Evolutionary conservation across 176 grass and related monocot genomes (phyloP).

Genomic region (Pontederia paniculata): DNA sequence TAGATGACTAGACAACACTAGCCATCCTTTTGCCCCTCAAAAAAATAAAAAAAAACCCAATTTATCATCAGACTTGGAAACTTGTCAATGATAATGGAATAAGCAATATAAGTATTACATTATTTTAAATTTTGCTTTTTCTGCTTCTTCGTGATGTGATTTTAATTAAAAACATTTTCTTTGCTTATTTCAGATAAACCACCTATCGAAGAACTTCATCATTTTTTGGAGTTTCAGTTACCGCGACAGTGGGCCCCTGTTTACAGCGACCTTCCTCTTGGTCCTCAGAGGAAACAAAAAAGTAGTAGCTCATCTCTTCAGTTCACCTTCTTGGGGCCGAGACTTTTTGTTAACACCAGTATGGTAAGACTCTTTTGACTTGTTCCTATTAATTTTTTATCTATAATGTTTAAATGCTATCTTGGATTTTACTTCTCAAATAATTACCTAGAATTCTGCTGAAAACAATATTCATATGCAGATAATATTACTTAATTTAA

Average conservation of each 20-base stretch:
- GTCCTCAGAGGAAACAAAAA: slow-evolving; percentile 78
- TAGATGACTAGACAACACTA: too few relatives aligned
- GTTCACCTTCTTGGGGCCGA: slow-evolving; percentile 83
- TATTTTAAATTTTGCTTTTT: not conserved
- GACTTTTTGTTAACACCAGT: slow-evolving; percentile 85
- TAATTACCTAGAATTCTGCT: not conserved
- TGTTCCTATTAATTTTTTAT: not conserved
- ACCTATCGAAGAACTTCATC: slow-evolving; percentile 73
- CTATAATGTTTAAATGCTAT: not conserved
- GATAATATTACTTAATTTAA: too few relatives aligned
- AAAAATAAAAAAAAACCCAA: too few relatives aligned
- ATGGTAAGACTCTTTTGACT: slow-evolving; percentile 37
- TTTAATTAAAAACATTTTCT: not conserved
- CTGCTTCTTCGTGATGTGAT: not conserved
- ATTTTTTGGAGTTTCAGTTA: slow-evolving; percentile 97
- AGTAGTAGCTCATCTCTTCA: slow-evolving; percentile 61
- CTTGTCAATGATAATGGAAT: too few relatives aligned
- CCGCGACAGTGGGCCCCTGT: slow-evolving; percentile 96
- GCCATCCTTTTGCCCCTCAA: too few relatives aligned
- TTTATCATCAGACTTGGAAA: too few relatives aligned
- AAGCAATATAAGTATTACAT: too few relatives aligned
- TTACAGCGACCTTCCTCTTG: slow-evolving; percentile 78
- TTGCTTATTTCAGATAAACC: slow-evolving; percentile 69
- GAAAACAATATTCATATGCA: not conserved
- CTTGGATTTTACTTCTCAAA: not conserved